Percentiles rank a stretch among this genome's conserved stretches.
These are phyloP conservation scores for Prunus davidiana DNA, from an alignment of 306 rosid genomes.

Conservation along the genomic window DNA sequence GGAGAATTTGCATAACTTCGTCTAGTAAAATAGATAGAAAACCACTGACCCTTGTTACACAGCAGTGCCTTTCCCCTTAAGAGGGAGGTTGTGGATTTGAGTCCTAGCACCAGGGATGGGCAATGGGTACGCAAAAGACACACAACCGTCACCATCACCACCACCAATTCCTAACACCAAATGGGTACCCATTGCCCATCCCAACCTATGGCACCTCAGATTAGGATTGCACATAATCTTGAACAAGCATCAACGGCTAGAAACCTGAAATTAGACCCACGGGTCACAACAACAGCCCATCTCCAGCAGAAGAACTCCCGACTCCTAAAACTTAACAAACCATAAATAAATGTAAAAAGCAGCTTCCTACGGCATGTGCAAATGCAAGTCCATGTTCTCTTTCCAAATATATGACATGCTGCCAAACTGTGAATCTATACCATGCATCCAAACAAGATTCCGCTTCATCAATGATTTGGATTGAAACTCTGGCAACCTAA, in stretches of 20 bases:
- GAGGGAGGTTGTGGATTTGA: too few relatives aligned
- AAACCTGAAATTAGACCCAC: neutral
- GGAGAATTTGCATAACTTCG: too few relatives aligned
- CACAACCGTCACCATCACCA: too few relatives aligned
- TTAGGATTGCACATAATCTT: neutral
- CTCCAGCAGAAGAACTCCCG: neutral
- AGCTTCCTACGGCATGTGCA: neutral
- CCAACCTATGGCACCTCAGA: too few relatives aligned
- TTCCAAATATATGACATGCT: neutral
- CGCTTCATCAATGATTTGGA: neutral
- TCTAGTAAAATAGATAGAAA: too few relatives aligned
- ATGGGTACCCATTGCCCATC: too few relatives aligned
- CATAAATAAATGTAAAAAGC: neutral
- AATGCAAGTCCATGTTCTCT: neutral
- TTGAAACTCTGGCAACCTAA: neutral
- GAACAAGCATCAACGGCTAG: neutral
- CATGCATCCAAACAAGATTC: neutral
- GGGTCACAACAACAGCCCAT: neutral
- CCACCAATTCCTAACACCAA: too few relatives aligned
- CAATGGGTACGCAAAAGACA: too few relatives aligned
- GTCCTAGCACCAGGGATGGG: too few relatives aligned
- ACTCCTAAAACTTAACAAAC: neutral
- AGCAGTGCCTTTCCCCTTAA: too few relatives aligned
- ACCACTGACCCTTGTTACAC: too few relatives aligned
- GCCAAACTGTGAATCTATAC: neutral